Conservation (phyloP, 768 basidiomycete species). For the Daedaleopsis nitida region DNA sequence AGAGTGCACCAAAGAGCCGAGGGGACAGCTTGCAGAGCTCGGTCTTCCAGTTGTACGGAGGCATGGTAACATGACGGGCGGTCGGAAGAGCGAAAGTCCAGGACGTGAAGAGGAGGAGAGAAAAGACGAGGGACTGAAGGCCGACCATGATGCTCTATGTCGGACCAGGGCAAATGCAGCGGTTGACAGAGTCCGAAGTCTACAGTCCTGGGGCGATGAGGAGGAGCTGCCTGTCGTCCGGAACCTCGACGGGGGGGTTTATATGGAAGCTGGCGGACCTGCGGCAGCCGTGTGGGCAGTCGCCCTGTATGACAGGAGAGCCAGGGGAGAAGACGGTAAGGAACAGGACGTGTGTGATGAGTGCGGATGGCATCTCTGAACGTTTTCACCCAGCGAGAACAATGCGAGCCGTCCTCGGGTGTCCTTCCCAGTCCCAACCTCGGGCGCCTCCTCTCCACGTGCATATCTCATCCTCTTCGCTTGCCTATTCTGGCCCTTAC, state of each 20-base stretch:
- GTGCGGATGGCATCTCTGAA: not conserved
- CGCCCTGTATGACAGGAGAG: conserved; percentile 3
- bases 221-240: conserved; percentile 13
- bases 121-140: conserved; percentile 35
- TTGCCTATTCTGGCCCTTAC: conserved; percentile 20
- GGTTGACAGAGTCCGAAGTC: conserved; percentile 17
- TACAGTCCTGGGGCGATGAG: conserved; percentile 3
- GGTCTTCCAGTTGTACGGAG: conserved; percentile 36
- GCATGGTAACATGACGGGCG: conserved; percentile 33
- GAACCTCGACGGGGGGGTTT: conserved; percentile 10
- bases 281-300: conserved; percentile 10
- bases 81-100: conserved; percentile 32
- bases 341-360: conserved; percentile 19
- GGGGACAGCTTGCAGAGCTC: conserved; percentile 50
- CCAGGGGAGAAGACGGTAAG: conserved; percentile 22
- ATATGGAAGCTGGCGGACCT: conserved; percentile 20
- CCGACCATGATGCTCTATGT: conserved; percentile 36
- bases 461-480: conserved; percentile 15
- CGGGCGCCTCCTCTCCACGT: conserved; percentile 14
- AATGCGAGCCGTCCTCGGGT: not conserved
- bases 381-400: conserved; percentile 1
- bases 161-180: conserved; percentile 30
- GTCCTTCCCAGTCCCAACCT: not conserved
- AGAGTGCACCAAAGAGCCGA: conserved; percentile 40
- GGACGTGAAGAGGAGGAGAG: conserved; percentile 35